A percentile compares a stretch with the other conserved stretches of the same genome.
Conservation (phyloP, 1,284 basidiomycete genomes). For the Quambalaria eucalypti region DNA sequence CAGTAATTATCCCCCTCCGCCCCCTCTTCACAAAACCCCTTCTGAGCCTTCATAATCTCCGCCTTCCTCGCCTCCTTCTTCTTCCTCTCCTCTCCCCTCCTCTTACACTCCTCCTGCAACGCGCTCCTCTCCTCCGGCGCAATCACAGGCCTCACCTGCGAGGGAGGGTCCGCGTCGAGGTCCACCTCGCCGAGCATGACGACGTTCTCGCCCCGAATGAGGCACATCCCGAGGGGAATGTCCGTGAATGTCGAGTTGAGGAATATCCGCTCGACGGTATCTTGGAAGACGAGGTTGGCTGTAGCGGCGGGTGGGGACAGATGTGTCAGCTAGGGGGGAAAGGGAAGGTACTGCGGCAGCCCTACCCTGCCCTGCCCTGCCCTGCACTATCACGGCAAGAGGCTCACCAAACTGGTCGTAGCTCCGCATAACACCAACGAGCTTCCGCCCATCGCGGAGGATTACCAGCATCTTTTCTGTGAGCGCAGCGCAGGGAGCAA, state of each 20-base stretch:
- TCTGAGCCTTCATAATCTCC: conserved; percentile 26
- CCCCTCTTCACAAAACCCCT: conserved; percentile 42
- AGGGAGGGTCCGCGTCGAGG: conserved; percentile 36
- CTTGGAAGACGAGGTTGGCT: conserved; percentile 76
- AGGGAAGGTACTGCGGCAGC: neutral
- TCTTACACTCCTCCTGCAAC: conserved; percentile 26
- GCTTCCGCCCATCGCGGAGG: conserved; percentile 86
- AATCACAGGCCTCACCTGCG: conserved; percentile 30
- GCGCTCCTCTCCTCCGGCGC: conserved; percentile 28
- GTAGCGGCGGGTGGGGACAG: conserved; percentile 4
- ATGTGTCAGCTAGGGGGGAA: neutral
- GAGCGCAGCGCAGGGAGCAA: neutral
- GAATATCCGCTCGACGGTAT: conserved; percentile 66
- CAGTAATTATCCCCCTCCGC: conserved; percentile 43
- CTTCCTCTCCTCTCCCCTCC: conserved; percentile 28
- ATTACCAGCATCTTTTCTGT: conserved; percentile 89
- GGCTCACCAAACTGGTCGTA: conserved; percentile 96
- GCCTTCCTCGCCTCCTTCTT: conserved; percentile 33
- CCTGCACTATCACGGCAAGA: neutral
- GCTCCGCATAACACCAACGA: conserved; percentile 87
- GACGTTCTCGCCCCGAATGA: conserved; percentile 97
- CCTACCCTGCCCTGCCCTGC: too few relatives aligned
- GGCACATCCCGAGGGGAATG: conserved; percentile 73
- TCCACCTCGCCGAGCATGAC: conserved; percentile 86
- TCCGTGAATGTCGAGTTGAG: conserved; percentile 59